phyloP scores from a whole-genome alignment of 768 basidiomycete species.

The Agrocybe chaxingu region DNA sequence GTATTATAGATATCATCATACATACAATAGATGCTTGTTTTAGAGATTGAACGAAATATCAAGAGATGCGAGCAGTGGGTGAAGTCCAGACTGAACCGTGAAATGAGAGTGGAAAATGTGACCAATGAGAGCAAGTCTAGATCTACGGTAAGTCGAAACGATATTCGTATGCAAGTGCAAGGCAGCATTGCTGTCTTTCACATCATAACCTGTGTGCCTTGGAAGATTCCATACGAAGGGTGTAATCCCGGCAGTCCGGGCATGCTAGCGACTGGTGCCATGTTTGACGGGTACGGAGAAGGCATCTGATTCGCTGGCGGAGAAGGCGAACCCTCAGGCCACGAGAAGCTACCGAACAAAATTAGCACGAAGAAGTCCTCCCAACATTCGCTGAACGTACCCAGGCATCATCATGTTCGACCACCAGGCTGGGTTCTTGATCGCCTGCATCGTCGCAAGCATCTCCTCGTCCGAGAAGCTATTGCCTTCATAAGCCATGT shows the following conservation, averaged over 20 bases:
- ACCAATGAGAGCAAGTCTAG: neutral
- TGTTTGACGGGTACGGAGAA: conserved; percentile 10
- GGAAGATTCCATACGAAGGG: conserved; percentile 25
- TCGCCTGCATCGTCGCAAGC: conserved; percentile 69
- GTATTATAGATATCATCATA: too few relatives aligned
- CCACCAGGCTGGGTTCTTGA: conserved; percentile 75
- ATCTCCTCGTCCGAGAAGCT: conserved; percentile 50
- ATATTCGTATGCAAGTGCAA: neutral
- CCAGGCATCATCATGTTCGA: conserved; percentile 85
- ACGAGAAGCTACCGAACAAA: conserved; percentile 26
- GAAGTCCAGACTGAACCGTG: too few relatives aligned
- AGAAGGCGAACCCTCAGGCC: conserved; percentile 34
- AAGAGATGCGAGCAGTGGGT: too few relatives aligned
- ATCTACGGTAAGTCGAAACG: neutral
- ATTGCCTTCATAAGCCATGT: conserved; percentile 28
- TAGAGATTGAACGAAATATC: too few relatives aligned
- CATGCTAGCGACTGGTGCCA: conserved; percentile 11
- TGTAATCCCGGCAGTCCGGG: conserved; percentile 13
- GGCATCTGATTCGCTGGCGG: conserved; percentile 20
- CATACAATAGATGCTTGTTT: too few relatives aligned
- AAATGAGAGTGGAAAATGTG: too few relatives aligned
- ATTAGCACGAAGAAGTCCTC: neutral
- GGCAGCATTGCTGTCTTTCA: neutral
- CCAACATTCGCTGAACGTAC: conserved; percentile 27
- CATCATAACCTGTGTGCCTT: conserved; percentile 23